phyloP scores from a whole-genome alignment of 1,284 basidiomycete genomes.

The Fomitopsis schrenkii region DNA sequence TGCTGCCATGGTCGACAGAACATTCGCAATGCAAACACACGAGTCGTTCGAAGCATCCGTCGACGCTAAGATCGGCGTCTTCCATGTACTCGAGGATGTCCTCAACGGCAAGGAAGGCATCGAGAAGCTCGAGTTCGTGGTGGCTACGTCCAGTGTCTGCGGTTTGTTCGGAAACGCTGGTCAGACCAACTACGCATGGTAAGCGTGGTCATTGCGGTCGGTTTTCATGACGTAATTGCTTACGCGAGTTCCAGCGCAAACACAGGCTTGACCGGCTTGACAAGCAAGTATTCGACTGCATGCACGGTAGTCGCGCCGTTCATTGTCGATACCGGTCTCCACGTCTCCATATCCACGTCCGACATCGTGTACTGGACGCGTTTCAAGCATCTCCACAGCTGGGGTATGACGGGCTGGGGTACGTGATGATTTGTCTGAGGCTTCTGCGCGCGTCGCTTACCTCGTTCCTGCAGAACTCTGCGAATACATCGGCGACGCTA shows the following conservation, averaged over 20 bases:
- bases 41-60: conserved; percentile 28
- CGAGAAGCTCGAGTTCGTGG: conserved; percentile 32
- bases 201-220: not conserved
- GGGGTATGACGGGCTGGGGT: conserved; percentile 30
- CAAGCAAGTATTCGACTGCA: not conserved
- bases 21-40: conserved; percentile 28
- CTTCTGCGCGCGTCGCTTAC: conserved; percentile 13
- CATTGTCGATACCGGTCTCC: not conserved
- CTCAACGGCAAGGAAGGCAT: conserved; percentile 11
- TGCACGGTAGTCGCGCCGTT: not conserved
- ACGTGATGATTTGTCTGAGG: not conserved
- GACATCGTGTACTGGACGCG: not conserved
- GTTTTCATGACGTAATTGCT: not conserved
- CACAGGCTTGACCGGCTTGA: conserved; percentile 19
- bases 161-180: conserved; percentile 34
- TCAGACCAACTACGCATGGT: conserved; percentile 38
- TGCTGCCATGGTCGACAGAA: conserved; percentile 28
- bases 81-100: conserved; percentile 21
- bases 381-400: conserved; percentile 13
- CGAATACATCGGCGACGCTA: conserved; percentile 27
- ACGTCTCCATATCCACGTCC: not conserved
- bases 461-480: conserved; percentile 27
- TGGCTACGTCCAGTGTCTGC: conserved; percentile 33
- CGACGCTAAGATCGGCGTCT: conserved; percentile 28
- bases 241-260: conserved; percentile 26